phyloP scores from a whole-genome alignment of 1,139 yeast species.

The Magnusiomyces fungicola region DNA sequence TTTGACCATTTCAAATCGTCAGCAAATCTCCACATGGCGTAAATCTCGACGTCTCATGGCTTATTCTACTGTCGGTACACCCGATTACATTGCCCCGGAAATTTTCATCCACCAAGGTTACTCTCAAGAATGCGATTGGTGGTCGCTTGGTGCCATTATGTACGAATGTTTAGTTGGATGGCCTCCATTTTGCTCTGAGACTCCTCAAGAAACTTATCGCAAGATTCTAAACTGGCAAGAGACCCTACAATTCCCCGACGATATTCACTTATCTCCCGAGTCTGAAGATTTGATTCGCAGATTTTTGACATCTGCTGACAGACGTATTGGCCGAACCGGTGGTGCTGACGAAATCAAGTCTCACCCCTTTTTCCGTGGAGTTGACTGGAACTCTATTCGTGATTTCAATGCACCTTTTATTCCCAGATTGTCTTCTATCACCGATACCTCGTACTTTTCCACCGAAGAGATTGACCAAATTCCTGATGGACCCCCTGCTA shows the following conservation, averaged over 20 bases:
- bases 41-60: constrained; percentile 96
- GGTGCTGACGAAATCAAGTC: constrained; percentile 88
- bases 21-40: constrained; percentile 98
- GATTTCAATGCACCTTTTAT: constrained; percentile 94
- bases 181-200: constrained; percentile 99
- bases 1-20: constrained; percentile 90
- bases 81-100: constrained; percentile 98
- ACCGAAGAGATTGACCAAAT: constrained; percentile 94
- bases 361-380: constrained; percentile 89
- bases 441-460: constrained; percentile 97
- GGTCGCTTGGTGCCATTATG: constrained; percentile 99
- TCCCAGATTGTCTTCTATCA: constrained; percentile 73
- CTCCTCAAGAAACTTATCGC: constrained; percentile 96
- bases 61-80: constrained; percentile 97
- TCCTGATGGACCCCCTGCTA: constrained; percentile 70
- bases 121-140: constrained; percentile 99
- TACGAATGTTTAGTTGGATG: constrained; percentile 97
- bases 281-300: constrained; percentile 87
- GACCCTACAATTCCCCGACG: constrained; percentile 89
- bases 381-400: constrained; percentile 91
- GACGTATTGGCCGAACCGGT: constrained; percentile 85
- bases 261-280: constrained; percentile 86
- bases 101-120: constrained; percentile 95
- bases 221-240: constrained; percentile 96
- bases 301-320: constrained; percentile 74